Base-by-base conservation (phyloP, 805 yeast genomes). In the Candida methanosorbosa region DNA sequence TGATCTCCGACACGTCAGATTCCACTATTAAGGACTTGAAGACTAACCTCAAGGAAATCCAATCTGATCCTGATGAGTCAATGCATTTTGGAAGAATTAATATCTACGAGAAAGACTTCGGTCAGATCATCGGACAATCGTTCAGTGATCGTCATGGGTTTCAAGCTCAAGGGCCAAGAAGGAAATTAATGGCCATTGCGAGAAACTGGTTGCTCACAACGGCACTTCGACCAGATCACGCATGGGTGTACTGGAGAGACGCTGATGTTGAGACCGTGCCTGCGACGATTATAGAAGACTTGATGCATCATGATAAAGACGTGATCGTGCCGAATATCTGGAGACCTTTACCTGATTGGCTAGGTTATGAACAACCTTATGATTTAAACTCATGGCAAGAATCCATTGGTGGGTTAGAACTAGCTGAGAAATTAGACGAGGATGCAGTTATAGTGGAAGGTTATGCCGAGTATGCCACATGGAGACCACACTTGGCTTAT, bases 381-480 rank as follows among this genome's bases (percentile, higher is more conserved):
- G 90, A 81, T 57, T 66, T 81, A 53, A 81, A 81, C 56, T 78
- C 86, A 23, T 81, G 88, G 90, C 83, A 77, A 50, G 90, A 81
- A 52, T 70, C 79, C 34, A 84, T 77, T 45, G 88, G 83, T 36
- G 90, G 86, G 1, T 54, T 79, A 28, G 82, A 77, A 49, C 56
- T 81, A 41, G 94, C 94, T 24, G 80, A 78, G 24, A 54, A 42
- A 31, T 67, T 88, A 38, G 88, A 82, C 49, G 97, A 87, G 56
- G 95, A 87, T 58, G 94, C 92, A 1, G 94, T 90, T 32, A 86
- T 88, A 40, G 97, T 88, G 12, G 97, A 88, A 61, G 97, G 97
- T 9, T 86, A 86, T 56, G 85, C 85, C 9, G 97, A 88, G 60
- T 88, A 86, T 57, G 94, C 94, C 29, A 88, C 97, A 3, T 88